A percentile compares a stretch with the other conserved stretches of the same genome.
These are phyloP conservation scores for Mycena sanguinolenta DNA, from an alignment of 768 basidiomycete species.

Conservation along the genomic window DNA sequence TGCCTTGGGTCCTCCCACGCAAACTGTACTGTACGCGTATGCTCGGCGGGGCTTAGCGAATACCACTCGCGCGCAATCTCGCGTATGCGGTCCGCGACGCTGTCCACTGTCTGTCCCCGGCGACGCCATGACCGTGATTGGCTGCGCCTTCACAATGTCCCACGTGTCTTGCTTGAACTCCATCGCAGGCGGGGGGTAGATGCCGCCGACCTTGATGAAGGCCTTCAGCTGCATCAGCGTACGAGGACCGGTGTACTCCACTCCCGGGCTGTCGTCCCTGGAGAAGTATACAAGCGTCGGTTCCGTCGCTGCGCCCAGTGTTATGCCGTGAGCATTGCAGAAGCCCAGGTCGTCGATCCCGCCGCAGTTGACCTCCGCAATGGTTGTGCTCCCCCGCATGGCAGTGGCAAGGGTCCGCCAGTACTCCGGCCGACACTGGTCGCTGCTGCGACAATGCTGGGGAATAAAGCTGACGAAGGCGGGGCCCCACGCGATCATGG, in stretches of 20 bases:
- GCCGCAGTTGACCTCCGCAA: constrained; percentile 80
- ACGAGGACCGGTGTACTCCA: constrained; percentile 83
- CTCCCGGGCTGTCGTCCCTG: constrained; percentile 60
- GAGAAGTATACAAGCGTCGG: constrained; percentile 85
- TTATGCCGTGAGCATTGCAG: constrained; percentile 87
- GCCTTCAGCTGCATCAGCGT: constrained; percentile 76
- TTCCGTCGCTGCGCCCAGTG: constrained; percentile 81
- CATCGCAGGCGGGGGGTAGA: constrained; percentile 75
- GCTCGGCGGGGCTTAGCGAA: constrained; percentile 47
- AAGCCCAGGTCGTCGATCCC: background rate
- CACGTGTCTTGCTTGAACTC: constrained; percentile 86
- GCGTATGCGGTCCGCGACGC: constrained; percentile 60
- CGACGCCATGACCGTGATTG: constrained; percentile 84
- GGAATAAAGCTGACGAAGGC: constrained; percentile 81
- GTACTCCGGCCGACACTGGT: constrained; percentile 74
- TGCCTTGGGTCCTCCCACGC: constrained; percentile 84
- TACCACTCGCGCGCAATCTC: constrained; percentile 75
- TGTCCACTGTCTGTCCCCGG: constrained; percentile 47
- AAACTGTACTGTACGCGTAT: constrained; percentile 76
- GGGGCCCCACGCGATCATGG: constrained; percentile 55
- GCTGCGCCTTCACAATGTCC: constrained; percentile 81
- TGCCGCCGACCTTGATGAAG: constrained; percentile 82
- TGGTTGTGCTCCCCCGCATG: constrained; percentile 77
- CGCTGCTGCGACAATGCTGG: constrained; percentile 99
- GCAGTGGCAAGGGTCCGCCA: constrained; percentile 70